A percentile compares a stretch with the other conserved stretches of the same genome.
Conservation (phyloP, 768 basidiomycete genomes). For the Trametes meyenii region DNA sequence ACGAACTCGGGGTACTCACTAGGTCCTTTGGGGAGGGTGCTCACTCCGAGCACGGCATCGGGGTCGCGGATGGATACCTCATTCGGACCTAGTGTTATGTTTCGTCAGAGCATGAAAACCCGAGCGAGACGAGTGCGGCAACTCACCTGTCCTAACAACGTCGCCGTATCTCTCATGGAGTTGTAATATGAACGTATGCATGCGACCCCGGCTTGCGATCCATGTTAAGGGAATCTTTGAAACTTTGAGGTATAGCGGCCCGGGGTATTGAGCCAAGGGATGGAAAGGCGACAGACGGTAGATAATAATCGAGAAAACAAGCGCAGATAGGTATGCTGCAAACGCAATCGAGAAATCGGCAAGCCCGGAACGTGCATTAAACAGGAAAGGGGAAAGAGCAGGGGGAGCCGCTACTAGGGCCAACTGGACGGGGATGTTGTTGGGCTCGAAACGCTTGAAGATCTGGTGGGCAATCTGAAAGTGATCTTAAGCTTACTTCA, state of each 20-base stretch:
- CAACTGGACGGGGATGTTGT: neutral
- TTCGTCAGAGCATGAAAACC: neutral
- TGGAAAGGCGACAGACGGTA: constrained; percentile 34
- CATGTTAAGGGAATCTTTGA: constrained; percentile 22
- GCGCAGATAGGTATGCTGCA: constrained; percentile 12
- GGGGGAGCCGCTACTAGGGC: neutral
- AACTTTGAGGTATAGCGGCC: constrained; percentile 25
- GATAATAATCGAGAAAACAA: constrained; percentile 19
- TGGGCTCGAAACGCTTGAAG: constrained; percentile 12
- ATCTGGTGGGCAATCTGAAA: constrained; percentile 7
- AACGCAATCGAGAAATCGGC: neutral
- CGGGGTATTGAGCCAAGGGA: constrained; percentile 31
- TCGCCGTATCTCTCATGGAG: constrained; percentile 38
- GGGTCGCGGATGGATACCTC: constrained; percentile 46
- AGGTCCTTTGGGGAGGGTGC: constrained; percentile 47
- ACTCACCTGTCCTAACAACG: constrained; percentile 30
- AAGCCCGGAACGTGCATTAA: neutral
- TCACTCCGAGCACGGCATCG: constrained; percentile 36
- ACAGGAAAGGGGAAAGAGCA: neutral
- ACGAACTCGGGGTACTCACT: constrained; percentile 32
- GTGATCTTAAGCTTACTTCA: too few species aligned
- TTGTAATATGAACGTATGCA: constrained; percentile 17
- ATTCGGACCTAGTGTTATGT: constrained; percentile 45
- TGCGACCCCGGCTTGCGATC: constrained; percentile 19
- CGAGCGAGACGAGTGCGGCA: neutral